Base-by-base conservation (phyloP, 495 filamentous ascomycete genomes). In the Collariella sp. region DNA sequence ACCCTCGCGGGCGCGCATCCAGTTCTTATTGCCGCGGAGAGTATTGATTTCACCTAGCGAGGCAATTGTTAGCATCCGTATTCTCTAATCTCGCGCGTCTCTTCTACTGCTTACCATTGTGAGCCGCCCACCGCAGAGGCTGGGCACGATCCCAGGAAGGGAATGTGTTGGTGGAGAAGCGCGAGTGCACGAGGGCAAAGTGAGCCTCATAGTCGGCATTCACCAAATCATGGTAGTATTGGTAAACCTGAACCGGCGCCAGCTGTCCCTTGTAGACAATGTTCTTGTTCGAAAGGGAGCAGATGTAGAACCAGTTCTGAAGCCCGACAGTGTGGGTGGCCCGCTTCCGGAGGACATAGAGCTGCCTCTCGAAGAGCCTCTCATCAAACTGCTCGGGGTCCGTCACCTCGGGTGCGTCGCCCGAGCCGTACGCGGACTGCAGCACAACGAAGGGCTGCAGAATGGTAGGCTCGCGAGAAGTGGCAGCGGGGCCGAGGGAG, bases 241-340 rank as follows among this genome's bases (percentile, higher is more conserved):
- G 83, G 72, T 99, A 99, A n/a, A 99, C 93, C 70, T 99, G 93
- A 16, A 91, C 82, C 18, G 93, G 93, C 39, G 93, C 87, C 57
- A 99, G 75, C 70, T 99, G 93, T 56, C 93, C 93, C 80, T 99
- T 99, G 78, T 99, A 99, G 38, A 99, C 87, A 68, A 99, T 97
- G 72, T 97, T 99, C 69, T 89, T 89, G 80, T 95, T 97, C 69
- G 89, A 95, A 57, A 99, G 77, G 34, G 91, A 96, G 79, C 91
- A 97, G 41, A 97, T 75, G 68, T 99, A 99, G 78, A 96, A 99
- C 93, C 93, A 99, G 68, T 96, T 97, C 70, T 93, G 88, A 18
- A 96, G 78, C 40, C 94, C 93, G 67, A 96, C 91, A 55, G 87
- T 83, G 71, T 96, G 90, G 10, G 91, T 96, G 19, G 89, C 86